These are phyloP conservation scores for Spathaspora sp. DNA, from an alignment of 1,139 yeast species.

Conservation along the genomic window DNA sequence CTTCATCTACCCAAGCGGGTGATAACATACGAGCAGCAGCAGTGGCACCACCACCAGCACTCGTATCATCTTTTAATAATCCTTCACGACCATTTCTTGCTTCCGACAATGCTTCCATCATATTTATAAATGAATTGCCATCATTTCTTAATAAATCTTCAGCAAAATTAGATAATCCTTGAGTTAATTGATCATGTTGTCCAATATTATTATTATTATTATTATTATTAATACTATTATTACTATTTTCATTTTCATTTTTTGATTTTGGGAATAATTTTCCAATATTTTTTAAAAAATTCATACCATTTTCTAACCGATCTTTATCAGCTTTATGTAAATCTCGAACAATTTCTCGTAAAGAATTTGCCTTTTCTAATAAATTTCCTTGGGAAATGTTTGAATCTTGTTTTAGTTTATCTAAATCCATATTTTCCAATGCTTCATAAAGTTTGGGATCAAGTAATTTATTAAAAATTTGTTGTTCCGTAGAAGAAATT, in stretches of 20 bases:
- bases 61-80: constrained; percentile 22
- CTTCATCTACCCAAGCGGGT: constrained; percentile 26
- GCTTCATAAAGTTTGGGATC: constrained; percentile 34
- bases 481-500: constrained; percentile 10
- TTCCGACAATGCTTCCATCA: constrained; percentile 73
- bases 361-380: constrained; percentile 28
- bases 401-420: constrained; percentile 25
- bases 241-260: no score
- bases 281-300: constrained; percentile 29
- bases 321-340: constrained; percentile 29
- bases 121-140: constrained; percentile 70
- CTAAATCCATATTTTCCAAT: constrained; percentile 27
- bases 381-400: constrained; percentile 20
- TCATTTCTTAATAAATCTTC: constrained; percentile 75
- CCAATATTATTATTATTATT: constrained; percentile 9
- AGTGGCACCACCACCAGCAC: no score
- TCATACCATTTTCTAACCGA: constrained; percentile 28
- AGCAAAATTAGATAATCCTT: constrained; percentile 60
- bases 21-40: not conserved
- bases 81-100: constrained; percentile 53
- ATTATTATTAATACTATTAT: no score
- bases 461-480: constrained; percentile 24
- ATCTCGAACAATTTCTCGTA: constrained; percentile 29
- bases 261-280: constrained; percentile 19
- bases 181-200: constrained; percentile 22